Percentiles rank a stretch among this genome's conserved stretches.
Evolutionary conservation across 352 stramenopile genomes (phyloP).

Genomic region (Phytophthora megakarya): DNA sequence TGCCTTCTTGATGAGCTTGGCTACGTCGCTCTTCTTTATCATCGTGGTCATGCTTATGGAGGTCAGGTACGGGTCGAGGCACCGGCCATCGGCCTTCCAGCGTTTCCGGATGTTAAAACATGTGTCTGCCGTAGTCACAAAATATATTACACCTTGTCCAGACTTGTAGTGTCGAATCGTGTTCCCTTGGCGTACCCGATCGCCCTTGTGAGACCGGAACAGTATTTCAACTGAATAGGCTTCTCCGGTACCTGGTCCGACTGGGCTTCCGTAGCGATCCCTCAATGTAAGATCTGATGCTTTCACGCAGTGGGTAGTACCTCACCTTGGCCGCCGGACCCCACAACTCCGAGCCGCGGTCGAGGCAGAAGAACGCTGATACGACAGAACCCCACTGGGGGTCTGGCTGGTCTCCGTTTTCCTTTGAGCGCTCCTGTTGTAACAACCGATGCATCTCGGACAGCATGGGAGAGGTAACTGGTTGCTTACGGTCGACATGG

Average conservation of each 20-base stretch:
- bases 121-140: conserved; percentile 10
- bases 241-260: not conserved
- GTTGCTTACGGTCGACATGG: conserved; percentile 32
- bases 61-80: not conserved
- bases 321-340: not conserved
- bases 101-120: not conserved
- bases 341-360: conserved; percentile 34
- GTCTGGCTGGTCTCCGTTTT: not conserved
- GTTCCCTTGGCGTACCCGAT: conserved; percentile 3
- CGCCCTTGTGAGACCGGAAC: conserved; percentile 13
- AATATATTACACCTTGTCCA: conserved; percentile 4
- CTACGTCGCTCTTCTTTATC: conserved; percentile 10
- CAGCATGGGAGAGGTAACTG: conserved; percentile 36
- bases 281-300: not conserved
- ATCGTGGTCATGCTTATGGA: not conserved
- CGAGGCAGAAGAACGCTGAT: conserved; percentile 28
- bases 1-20: conserved; percentile 23
- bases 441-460: conserved; percentile 9
- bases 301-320: conserved; percentile 1
- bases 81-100: not conserved
- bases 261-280: not conserved
- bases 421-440: not conserved
- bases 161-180: conserved; percentile 25
- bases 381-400: conserved; percentile 29
- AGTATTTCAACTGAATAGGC: conserved; percentile 10